Evolutionary conservation across 179 eudicot species (phyloP).

Genomic region (Vitellaria paradoxa): DNA sequence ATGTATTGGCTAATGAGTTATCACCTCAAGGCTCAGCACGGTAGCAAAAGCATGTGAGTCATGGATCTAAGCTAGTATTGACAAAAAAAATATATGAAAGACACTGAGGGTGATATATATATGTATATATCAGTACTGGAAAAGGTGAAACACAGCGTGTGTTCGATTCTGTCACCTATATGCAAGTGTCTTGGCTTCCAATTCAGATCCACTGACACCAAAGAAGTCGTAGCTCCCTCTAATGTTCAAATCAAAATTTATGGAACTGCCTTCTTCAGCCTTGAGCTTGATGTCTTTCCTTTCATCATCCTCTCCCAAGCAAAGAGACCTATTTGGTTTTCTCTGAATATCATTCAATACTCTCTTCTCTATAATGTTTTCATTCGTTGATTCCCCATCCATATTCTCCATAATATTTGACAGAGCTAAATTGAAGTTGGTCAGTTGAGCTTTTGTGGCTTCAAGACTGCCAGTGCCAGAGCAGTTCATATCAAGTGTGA

Average conservation of each 20-base stretch:
- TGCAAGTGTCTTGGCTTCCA: slow-evolving; percentile 9
- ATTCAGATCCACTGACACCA: slow-evolving; percentile 27
- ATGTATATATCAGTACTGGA: too few relatives aligned
- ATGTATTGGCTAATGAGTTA: too few relatives aligned
- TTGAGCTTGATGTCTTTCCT: slow-evolving; percentile 28
- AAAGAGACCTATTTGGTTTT: too few relatives aligned
- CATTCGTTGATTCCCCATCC: slow-evolving; percentile 18
- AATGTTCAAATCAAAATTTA: slow-evolving; percentile 37
- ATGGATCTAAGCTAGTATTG: too few relatives aligned
- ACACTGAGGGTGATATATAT: too few relatives aligned
- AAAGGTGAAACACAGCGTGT: too few relatives aligned
- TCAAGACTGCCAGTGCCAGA: slow-evolving; percentile 23
- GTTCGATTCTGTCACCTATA: too few relatives aligned
- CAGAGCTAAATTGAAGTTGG: slow-evolving; percentile 37
- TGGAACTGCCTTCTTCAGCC: slow-evolving; percentile 25
- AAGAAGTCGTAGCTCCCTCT: slow-evolving; percentile 37
- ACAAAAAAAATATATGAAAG: too few relatives aligned
- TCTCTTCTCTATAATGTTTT: slow-evolving; percentile 8
- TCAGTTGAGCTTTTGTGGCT: slow-evolving; percentile 25
- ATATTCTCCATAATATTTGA: slow-evolving; percentile 38
- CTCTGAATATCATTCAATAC: too few relatives aligned
- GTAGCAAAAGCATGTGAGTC: too few relatives aligned
- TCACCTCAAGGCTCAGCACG: too few relatives aligned
- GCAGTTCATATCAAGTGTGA: slow-evolving; percentile 30
- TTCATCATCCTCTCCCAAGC: neutral